Percentiles rank a stretch among this genome's conserved stretches.
Evolutionary conservation across 768 basidiomycete species (phyloP).

Genomic region (Leccinum olivaceopallidum): DNA sequence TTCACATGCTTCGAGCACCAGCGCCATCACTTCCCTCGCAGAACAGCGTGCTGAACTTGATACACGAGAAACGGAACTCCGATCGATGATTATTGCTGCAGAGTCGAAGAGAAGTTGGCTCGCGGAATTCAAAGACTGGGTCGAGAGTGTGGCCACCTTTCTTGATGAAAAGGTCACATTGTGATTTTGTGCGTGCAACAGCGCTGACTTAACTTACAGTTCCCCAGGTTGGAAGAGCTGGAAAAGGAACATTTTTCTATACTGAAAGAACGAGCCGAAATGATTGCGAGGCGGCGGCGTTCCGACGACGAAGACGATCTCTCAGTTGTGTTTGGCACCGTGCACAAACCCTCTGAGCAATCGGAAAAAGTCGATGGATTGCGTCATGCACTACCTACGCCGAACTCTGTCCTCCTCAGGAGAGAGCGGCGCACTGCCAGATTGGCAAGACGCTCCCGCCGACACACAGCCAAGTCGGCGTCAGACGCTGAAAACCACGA

Average conservation of each 20-base stretch:
- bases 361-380: slow-evolving; percentile 61
- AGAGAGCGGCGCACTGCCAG: slow-evolving; percentile 64
- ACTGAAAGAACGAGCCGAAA: slow-evolving; percentile 69
- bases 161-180: slow-evolving; percentile 78
- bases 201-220: slow-evolving; percentile 43
- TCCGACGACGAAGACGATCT: slow-evolving; percentile 84
- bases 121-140: slow-evolving; percentile 71
- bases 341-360: slow-evolving; percentile 35
- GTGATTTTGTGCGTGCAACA: neutral
- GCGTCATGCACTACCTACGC: slow-evolving; percentile 49
- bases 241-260: slow-evolving; percentile 76
- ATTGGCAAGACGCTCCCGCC: slow-evolving; percentile 49
- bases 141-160: slow-evolving; percentile 82
- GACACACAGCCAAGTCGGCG: slow-evolving; percentile 34
- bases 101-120: slow-evolving; percentile 87
- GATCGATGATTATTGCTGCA: slow-evolving; percentile 70
- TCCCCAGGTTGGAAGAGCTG: slow-evolving; percentile 72
- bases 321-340: slow-evolving; percentile 60
- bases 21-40: slow-evolving; percentile 54
- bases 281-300: slow-evolving; percentile 66
- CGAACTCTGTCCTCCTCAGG: slow-evolving; percentile 46
- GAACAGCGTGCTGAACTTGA: slow-evolving; percentile 68
- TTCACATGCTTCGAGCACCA: slow-evolving; percentile 66
- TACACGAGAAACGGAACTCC: slow-evolving; percentile 67
- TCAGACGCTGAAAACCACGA: slow-evolving; percentile 40